A percentile compares a stretch with the other conserved stretches of the same genome.
Evolutionary conservation across 129 eudicot species (phyloP).

Genomic region (Silybum marianum): DNA sequence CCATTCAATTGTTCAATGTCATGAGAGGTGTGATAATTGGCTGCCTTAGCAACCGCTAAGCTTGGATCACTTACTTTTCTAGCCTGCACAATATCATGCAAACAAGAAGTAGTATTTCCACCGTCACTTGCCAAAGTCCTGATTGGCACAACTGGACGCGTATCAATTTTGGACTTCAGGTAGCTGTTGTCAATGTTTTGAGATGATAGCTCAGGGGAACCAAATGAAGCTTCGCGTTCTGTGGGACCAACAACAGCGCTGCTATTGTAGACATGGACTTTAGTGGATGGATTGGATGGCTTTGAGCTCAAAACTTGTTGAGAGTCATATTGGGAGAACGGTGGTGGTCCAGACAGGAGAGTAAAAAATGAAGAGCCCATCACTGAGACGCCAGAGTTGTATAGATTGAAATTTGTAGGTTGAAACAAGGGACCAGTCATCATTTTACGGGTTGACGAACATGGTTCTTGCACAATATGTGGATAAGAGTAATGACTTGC

Average conservation of each 20-base stretch:
- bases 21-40: slow-evolving; percentile 18
- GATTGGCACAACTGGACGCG: slow-evolving; percentile 28
- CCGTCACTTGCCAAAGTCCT: slow-evolving; percentile 21
- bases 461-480: slow-evolving; percentile 39
- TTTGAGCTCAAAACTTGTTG: slow-evolving; percentile 39
- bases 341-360: slow-evolving; percentile 57
- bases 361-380: slow-evolving; percentile 53
- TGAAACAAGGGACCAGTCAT: slow-evolving; percentile 37
- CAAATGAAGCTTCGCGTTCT: slow-evolving; percentile 37
- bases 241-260: slow-evolving; percentile 27
- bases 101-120: slow-evolving; percentile 28
- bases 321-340: slow-evolving; percentile 38
- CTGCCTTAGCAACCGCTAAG: slow-evolving; percentile 28
- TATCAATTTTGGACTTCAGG: slow-evolving; percentile 31
- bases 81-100: slow-evolving; percentile 35
- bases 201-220: slow-evolving; percentile 30
- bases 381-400: slow-evolving; percentile 45
- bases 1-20: slow-evolving; percentile 23
- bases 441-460: slow-evolving; percentile 30
- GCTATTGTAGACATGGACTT: slow-evolving; percentile 23
- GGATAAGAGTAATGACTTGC: slow-evolving; percentile 40
- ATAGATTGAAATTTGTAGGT: slow-evolving; percentile 32
- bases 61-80: slow-evolving; percentile 26
- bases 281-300: slow-evolving; percentile 32
- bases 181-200: slow-evolving; percentile 31